Percentiles rank a stretch among this genome's conserved stretches.
Conservation (phyloP, 495 filamentous ascomycete species). For the Terfezia boudieri region DNA sequence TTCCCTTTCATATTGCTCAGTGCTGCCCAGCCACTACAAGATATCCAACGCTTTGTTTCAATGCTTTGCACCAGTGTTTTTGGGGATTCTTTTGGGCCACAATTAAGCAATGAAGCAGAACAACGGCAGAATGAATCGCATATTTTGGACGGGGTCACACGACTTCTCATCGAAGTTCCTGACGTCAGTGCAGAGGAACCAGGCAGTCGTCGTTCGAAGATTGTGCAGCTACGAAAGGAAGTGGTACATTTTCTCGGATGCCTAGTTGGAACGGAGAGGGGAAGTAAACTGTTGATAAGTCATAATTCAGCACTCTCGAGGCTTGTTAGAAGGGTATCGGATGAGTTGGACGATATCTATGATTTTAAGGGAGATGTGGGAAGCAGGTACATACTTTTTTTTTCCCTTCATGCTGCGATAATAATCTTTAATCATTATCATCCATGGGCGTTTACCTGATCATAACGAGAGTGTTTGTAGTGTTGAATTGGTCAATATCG, state of each 20-base stretch:
- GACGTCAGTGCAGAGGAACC: conserved; percentile 26
- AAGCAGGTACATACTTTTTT: not conserved
- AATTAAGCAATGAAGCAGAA: conserved; percentile 28
- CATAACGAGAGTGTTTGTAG: conserved; percentile 5
- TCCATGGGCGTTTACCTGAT: no score
- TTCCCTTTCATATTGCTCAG: conserved; percentile 44
- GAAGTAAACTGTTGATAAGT: conserved; percentile 29
- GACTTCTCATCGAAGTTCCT: conserved; percentile 35
- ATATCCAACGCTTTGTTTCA: conserved; percentile 34
- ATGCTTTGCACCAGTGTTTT: conserved; percentile 39
- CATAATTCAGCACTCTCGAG: conserved; percentile 35
- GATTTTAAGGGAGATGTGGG: conserved; percentile 18
- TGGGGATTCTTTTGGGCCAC: conserved; percentile 35
- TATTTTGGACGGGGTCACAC: conserved; percentile 37
- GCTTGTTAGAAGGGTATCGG: conserved; percentile 39
- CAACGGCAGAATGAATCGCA: conserved; percentile 34
- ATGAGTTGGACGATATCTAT: conserved; percentile 40
- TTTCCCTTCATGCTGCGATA: not conserved
- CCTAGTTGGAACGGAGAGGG: conserved; percentile 27
- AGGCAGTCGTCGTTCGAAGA: conserved; percentile 27
- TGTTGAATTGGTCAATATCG: conserved; percentile 31
- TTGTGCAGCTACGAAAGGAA: conserved; percentile 33
- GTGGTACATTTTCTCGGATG: conserved; percentile 33
- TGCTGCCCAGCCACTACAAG: conserved; percentile 29
- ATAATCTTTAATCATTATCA: no score